Evolutionary conservation across 2,329 filamentous ascomycete genomes (phyloP).

Genomic region (Penicillium sp.): DNA sequence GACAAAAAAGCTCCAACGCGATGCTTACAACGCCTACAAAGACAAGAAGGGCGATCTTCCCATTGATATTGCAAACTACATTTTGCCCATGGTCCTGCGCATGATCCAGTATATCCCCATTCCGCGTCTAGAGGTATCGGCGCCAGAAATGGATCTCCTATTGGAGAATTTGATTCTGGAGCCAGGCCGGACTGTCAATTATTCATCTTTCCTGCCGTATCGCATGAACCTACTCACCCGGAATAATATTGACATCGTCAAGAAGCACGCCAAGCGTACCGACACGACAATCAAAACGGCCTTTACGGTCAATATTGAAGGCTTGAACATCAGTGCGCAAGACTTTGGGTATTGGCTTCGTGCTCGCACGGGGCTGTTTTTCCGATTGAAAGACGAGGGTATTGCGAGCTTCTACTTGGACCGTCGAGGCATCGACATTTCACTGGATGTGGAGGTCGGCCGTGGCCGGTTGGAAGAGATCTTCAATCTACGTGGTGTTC

Average conservation of each 20-base stretch:
- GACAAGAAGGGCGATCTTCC: slow-evolving; percentile 66
- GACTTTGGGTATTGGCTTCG: slow-evolving; percentile 88
- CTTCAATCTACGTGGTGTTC: slow-evolving; percentile 66
- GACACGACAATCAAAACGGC: slow-evolving; percentile 62
- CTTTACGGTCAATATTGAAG: slow-evolving; percentile 72
- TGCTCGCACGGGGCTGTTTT: slow-evolving; percentile 61
- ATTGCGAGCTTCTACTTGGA: slow-evolving; percentile 82
- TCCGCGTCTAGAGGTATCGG: slow-evolving; percentile 79
- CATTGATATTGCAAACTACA: slow-evolving; percentile 69
- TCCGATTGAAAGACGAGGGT: slow-evolving; percentile 73
- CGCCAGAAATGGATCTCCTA: slow-evolving; percentile 75
- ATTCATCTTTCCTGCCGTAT: slow-evolving; percentile 84
- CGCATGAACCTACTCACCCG: slow-evolving; percentile 72
- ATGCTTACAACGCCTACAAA: slow-evolving; percentile 61
- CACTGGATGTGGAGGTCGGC: slow-evolving; percentile 76
- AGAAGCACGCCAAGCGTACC: slow-evolving; percentile 63
- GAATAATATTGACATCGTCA: slow-evolving; percentile 80
- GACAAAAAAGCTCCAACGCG: slow-evolving; percentile 59
- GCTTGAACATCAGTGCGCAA: slow-evolving; percentile 74
- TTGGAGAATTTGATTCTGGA: slow-evolving; percentile 88
- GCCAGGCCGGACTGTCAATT: slow-evolving; percentile 75
- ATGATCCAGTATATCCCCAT: slow-evolving; percentile 83
- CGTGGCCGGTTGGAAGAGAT: slow-evolving; percentile 74
- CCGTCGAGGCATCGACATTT: slow-evolving; percentile 78
- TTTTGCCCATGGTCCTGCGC: slow-evolving; percentile 70